Evolutionary conservation across 106 monocot species (phyloP).

Genomic region (Chionographis japonica): DNA sequence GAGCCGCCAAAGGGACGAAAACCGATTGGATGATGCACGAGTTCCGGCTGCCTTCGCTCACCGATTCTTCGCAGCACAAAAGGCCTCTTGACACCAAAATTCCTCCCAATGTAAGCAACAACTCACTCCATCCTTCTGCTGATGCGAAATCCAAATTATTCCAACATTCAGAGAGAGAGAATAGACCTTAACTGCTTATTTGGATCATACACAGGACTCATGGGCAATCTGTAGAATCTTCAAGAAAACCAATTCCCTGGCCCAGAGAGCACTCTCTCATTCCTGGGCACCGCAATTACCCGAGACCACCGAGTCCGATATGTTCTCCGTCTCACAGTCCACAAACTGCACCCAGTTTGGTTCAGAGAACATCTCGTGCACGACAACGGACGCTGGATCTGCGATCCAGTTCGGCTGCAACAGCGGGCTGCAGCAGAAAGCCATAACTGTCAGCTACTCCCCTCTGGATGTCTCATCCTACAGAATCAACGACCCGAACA

Average conservation of each 20-base stretch:
- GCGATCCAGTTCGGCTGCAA: slow-evolving; percentile 33
- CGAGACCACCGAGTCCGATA: slow-evolving; percentile 19
- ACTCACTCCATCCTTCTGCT: not conserved
- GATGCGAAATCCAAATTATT: not conserved
- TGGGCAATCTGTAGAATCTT: slow-evolving; percentile 99
- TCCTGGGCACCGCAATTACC: slow-evolving; percentile 58
- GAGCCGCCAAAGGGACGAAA: slow-evolving; percentile 91
- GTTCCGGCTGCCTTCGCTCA: slow-evolving; percentile 81
- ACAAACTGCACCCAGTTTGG: slow-evolving; percentile 12
- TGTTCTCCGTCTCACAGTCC: slow-evolving; percentile 26
- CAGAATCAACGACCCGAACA: slow-evolving; percentile 12
- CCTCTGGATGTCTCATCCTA: slow-evolving; percentile 14
- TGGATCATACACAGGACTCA: slow-evolving; percentile 57
- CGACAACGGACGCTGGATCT: slow-evolving; percentile 16
- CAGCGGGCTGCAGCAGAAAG: slow-evolving; percentile 22
- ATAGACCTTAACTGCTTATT: slow-evolving; percentile 6
- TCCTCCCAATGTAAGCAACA: slow-evolving; percentile 49
- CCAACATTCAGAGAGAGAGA: slow-evolving; percentile 8
- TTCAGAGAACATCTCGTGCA: slow-evolving; percentile 22
- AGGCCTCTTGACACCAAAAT: slow-evolving; percentile 61
- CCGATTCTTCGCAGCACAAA: slow-evolving; percentile 37
- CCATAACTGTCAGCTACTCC: slow-evolving; percentile 9
- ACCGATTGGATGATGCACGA: slow-evolving; percentile 99
- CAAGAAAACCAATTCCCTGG: slow-evolving; percentile 80
- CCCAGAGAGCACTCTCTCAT: slow-evolving; percentile 81